Conservation (phyloP, 257 asterid genomes). For the Przewalskia tangutica region DNA sequence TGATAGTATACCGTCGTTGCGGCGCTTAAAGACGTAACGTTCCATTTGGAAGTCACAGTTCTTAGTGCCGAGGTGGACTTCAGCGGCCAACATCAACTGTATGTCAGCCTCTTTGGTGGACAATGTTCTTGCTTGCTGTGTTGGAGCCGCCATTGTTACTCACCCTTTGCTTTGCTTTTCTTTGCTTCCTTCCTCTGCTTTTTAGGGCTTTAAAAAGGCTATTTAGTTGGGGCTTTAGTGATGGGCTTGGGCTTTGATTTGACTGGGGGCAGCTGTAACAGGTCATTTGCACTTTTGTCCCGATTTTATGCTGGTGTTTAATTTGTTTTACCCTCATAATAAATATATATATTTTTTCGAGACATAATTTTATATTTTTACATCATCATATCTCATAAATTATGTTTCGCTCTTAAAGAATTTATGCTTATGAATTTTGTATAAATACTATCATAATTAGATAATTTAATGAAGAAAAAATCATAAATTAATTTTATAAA, state of each 20-base stretch:
- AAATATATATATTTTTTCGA: too few species aligned
- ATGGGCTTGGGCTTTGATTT: neutral
- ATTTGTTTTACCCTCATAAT: neutral
- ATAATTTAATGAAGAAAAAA: too few species aligned
- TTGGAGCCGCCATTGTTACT: neutral
- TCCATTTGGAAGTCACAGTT: constrained; percentile 3
- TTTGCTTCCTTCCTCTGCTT: neutral
- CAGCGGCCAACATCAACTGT: constrained; percentile 5
- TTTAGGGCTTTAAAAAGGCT: neutral
- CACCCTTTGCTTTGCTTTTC: neutral
- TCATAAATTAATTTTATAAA: too few species aligned
- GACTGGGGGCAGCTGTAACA: too few species aligned
- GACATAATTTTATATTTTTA: too few species aligned
- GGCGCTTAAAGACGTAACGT: constrained; percentile 1
- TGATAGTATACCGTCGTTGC: neutral
- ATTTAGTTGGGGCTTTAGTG: too few species aligned
- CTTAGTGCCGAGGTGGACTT: constrained; percentile 3
- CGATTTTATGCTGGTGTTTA: too few species aligned
- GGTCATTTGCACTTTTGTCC: too few species aligned
- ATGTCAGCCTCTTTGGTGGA: constrained; percentile 3
- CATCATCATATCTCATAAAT: too few species aligned
- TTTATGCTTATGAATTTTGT: neutral
- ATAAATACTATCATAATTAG: neutral
- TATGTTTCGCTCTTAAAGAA: too few species aligned
- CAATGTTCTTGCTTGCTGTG: neutral